Conservation (phyloP, 768 basidiomycete genomes). For the Galerina marginata region DNA sequence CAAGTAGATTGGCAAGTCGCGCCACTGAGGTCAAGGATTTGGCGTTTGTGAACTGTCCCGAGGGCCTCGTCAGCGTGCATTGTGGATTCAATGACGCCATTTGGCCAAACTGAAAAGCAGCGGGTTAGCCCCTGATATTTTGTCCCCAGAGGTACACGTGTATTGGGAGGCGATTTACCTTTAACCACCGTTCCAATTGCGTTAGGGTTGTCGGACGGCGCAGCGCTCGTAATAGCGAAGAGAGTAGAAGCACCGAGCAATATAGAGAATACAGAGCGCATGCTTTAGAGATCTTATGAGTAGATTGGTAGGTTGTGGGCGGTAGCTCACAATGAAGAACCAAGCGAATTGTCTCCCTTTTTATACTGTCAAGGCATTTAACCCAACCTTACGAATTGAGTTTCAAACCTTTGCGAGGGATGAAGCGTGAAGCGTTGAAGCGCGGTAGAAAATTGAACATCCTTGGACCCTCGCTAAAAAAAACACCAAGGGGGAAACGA, state of each 20-base stretch:
- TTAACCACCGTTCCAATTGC: neutral
- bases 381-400: too few species aligned
- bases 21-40: neutral
- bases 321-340: neutral
- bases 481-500: too few species aligned
- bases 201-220: neutral
- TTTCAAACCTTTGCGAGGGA: too few species aligned
- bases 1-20: constrained; percentile 5
- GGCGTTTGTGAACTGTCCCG: neutral
- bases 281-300: neutral
- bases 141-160: too few species aligned
- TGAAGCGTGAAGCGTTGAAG: too few species aligned
- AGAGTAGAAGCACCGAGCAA: neutral
- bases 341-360: neutral
- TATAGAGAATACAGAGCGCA: neutral
- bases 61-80: neutral
- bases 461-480: too few species aligned
- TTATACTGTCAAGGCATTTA: neutral
- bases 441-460: too few species aligned
- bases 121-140: neutral
- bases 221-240: neutral
- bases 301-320: neutral
- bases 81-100: neutral
- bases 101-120: neutral
- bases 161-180: neutral